Base-by-base conservation (phyloP, 345 rosid genomes). In the Litchi chinensis region DNA sequence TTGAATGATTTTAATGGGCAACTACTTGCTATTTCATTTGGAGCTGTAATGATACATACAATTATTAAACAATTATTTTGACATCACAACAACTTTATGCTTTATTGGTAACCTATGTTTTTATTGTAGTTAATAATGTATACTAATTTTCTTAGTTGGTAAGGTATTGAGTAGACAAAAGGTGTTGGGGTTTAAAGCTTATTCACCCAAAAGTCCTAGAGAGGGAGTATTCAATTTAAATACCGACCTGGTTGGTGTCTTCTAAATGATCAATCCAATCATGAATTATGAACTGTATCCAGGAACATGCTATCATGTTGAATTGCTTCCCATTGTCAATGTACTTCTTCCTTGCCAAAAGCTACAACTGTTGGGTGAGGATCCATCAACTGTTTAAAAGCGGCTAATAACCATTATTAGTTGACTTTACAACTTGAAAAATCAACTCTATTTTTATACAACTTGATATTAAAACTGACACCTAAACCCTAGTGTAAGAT, bases 241-340 rank as follows among this genome's bases (percentile, higher is more conserved):
- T 21, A 13, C 18, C 18, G 63, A 91, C 97, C 93, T 88, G 91
- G 2, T 88, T 70, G 37, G 89, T 90, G 60, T 90, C 98, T 83
- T 93, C 93, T 83, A 91, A 84, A 79, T 90, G 95, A 83, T 93
- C 95, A 65, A 90, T 87, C 95, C 98, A 93, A 65, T 93, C 97
- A 86, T 93, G 97, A 76, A 93, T 88, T 95, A 93, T 93, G 80
- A 91, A 93, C 67, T 93, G 97, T 37, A 91, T 87, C 97, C 94
- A 93, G 2, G 95, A 89, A 82, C 89, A 85, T 22, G 95, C 95
- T 62, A 93, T 89, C 92, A 91, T 74, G 82, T 91, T 93, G 74
- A 93, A 88, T 32, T 93, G 95, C 68, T 88, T 84, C 72, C 92
- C 94, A 71, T 59, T 86, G 84, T 90, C 95, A 66, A 85, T 80